Percentiles rank a stretch among this genome's conserved stretches.
phyloP scores from a whole-genome alignment of 208 protist species.

The Leishmania arabica region DNA sequence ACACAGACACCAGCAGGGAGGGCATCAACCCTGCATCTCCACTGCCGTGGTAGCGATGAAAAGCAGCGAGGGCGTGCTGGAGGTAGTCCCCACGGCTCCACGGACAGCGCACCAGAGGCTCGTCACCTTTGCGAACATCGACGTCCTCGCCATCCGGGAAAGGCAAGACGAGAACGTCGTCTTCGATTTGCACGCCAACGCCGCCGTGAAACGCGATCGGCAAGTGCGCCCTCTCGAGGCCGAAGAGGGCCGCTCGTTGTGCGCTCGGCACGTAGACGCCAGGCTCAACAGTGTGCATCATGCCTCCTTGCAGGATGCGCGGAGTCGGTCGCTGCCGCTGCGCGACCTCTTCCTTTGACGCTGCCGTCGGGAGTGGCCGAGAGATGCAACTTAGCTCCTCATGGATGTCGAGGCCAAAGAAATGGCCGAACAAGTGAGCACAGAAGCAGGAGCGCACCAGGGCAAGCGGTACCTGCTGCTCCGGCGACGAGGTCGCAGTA shows the following conservation, averaged over 20 bases:
- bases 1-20: background rate
- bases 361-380: background rate
- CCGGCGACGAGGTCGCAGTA: background rate
- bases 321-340: background rate
- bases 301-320: slow-evolving; percentile 35
- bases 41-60: slow-evolving; percentile 16
- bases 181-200: slow-evolving; percentile 58
- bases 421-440: slow-evolving; percentile 59
- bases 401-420: slow-evolving; percentile 66
- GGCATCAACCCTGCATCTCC: background rate
- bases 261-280: slow-evolving; percentile 54
- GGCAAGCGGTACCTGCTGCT: slow-evolving; percentile 15
- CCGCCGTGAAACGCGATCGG: slow-evolving; percentile 28
- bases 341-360: background rate
- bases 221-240: slow-evolving; percentile 16
- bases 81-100: slow-evolving; percentile 27
- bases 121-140: background rate
- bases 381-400: slow-evolving; percentile 25
- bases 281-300: slow-evolving; percentile 75
- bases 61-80: slow-evolving; percentile 32
- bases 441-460: slow-evolving; percentile 54
- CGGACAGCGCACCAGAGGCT: background rate
- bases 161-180: slow-evolving; percentile 61
- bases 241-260: slow-evolving; percentile 15
- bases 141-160: background rate